Conservation (phyloP, 768 basidiomycete species). For the Floccularia luteovirens region DNA sequence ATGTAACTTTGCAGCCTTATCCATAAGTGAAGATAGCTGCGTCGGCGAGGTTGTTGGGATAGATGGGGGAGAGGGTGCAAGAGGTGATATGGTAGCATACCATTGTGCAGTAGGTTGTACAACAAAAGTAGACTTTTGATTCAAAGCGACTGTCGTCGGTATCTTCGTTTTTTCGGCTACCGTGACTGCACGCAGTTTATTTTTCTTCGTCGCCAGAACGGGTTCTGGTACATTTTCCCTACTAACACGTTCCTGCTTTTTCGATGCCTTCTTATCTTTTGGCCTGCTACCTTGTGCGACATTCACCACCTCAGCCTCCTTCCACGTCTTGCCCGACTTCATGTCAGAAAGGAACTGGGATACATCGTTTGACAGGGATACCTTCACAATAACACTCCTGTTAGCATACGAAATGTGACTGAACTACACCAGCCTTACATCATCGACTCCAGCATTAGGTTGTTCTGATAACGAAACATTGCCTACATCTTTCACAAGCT, state of each 20-base stretch:
- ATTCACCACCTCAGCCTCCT: slow-evolving; percentile 8
- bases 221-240: no score
- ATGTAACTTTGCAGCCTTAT: slow-evolving; percentile 43
- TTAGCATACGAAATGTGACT: neutral
- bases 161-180: no score
- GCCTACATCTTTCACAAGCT: slow-evolving; percentile 32
- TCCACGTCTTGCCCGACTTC: no score
- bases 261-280: slow-evolving; percentile 6
- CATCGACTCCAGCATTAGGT: slow-evolving; percentile 22
- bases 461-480: slow-evolving; percentile 20
- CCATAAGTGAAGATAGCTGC: slow-evolving; percentile 35
- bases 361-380: slow-evolving; percentile 33
- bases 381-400: slow-evolving; percentile 16
- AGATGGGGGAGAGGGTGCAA: slow-evolving; percentile 20
- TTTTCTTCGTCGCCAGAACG: no score
- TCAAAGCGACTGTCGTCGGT: slow-evolving; percentile 25
- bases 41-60: slow-evolving; percentile 28
- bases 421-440: neutral
- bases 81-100: slow-evolving; percentile 40
- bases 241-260: no score
- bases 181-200: no score
- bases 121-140: slow-evolving; percentile 29
- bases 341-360: slow-evolving; percentile 36
- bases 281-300: slow-evolving; percentile 5
- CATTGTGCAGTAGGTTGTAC: slow-evolving; percentile 41